phyloP scores from a whole-genome alignment of 2,329 filamentous ascomycete genomes.

The Fusarium sp. region DNA sequence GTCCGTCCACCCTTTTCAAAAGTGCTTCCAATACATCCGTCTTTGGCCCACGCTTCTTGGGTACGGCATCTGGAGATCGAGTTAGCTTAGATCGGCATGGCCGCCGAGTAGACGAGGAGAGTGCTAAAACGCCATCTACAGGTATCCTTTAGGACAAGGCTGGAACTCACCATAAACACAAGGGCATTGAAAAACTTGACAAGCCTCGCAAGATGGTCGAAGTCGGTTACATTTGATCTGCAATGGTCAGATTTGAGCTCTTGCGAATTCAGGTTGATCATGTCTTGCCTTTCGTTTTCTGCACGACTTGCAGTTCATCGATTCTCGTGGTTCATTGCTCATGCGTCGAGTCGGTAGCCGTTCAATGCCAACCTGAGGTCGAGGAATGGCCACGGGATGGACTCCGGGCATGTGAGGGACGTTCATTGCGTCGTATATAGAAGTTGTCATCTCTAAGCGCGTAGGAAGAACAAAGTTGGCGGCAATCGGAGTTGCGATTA shows the following conservation, averaged over 20 bases:
- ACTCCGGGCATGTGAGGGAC: conserved; percentile 56
- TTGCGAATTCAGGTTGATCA: conserved; percentile 19
- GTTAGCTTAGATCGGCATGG: conserved; percentile 8
- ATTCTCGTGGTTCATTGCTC: conserved; percentile 82
- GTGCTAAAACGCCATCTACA: neutral
- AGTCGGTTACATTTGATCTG: conserved; percentile 93
- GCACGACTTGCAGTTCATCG: conserved; percentile 97
- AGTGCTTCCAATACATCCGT: conserved; percentile 88
- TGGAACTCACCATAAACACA: conserved; percentile 81
- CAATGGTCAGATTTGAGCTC: conserved; percentile 12
- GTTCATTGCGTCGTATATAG: conserved; percentile 56
- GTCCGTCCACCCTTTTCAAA: conserved; percentile 83
- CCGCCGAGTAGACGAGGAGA: neutral
- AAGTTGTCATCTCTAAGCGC: conserved; percentile 52
- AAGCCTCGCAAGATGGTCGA: conserved; percentile 86
- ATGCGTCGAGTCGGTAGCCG: conserved; percentile 76
- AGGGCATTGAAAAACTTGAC: conserved; percentile 87
- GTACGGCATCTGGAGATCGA: conserved; percentile 75
- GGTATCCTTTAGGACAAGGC: neutral
- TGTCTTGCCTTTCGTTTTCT: conserved; percentile 84
- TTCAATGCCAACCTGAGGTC: conserved; percentile 84
- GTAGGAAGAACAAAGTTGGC: conserved; percentile 5
- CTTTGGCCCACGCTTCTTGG: conserved; percentile 90
- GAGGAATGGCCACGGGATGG: conserved; percentile 69
- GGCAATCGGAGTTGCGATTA: conserved; percentile 2